Percentiles rank a stretch among this genome's conserved stretches.
Conservation (phyloP, 2,329 filamentous ascomycete species). For the Pseudogymnoascus sp. region DNA sequence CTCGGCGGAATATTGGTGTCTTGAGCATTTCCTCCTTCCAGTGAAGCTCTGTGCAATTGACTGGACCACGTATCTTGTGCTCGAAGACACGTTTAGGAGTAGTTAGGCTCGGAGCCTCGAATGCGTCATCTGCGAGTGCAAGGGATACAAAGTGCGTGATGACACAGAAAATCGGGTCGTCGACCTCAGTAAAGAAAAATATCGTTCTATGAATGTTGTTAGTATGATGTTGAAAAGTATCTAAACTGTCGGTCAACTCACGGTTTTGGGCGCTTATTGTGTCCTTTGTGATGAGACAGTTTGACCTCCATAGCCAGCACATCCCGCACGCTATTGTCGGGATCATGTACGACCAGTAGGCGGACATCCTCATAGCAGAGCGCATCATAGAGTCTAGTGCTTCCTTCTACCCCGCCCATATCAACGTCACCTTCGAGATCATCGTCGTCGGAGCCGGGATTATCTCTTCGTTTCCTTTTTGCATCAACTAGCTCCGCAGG, state of each 20-base stretch:
- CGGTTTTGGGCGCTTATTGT: conserved; percentile 15
- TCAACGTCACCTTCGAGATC: too few species aligned
- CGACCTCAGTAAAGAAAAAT: conserved; percentile 18
- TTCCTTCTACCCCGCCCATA: too few species aligned
- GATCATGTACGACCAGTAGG: too few species aligned
- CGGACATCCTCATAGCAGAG: too few species aligned
- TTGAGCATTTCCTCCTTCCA: conserved; percentile 10
- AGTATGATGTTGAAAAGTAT: conserved; percentile 9
- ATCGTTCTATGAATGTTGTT: conserved; percentile 13
- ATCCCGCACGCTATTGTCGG: conserved; percentile 8
- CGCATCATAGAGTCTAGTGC: too few species aligned
- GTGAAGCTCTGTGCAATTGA: conserved; percentile 1
- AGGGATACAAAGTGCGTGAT: conserved; percentile 16
- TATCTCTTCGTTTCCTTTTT: too few species aligned
- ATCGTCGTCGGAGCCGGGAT: too few species aligned
- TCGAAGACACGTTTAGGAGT: conserved; percentile 14
- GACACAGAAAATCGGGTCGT: conserved; percentile 17
- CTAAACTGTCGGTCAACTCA: conserved; percentile 12
- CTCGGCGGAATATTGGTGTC: conserved; percentile 8
- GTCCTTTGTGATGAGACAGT: conserved; percentile 16
- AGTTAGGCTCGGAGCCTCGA: conserved; percentile 15
- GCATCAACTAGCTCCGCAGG: too few species aligned
- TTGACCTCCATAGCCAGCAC: conserved; percentile 10
- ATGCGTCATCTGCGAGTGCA: conserved; percentile 13
- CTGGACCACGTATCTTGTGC: conserved; percentile 11